Evolutionary conservation across 164 flowering plant species (phyloP).

Genomic region (Macadamia tetraphylla): DNA sequence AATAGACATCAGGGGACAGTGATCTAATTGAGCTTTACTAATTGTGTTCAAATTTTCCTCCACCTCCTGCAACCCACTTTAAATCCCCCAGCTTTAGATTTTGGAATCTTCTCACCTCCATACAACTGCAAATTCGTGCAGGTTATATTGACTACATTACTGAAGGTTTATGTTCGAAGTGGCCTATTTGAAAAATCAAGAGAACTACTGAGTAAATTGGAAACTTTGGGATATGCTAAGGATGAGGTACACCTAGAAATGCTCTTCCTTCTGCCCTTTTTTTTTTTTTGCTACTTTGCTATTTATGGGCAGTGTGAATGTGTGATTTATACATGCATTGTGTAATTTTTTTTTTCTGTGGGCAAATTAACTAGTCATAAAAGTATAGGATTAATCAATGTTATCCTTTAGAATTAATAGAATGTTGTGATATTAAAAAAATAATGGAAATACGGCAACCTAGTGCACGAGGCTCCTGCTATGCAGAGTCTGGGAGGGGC

Average conservation of each 20-base stretch:
- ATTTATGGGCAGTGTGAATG: background rate
- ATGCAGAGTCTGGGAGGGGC: too few relatives aligned
- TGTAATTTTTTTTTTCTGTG: background rate
- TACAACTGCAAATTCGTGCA: conserved; percentile 25
- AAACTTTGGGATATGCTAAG: conserved; percentile 61
- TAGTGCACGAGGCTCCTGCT: too few relatives aligned
- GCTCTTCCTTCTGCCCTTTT: background rate
- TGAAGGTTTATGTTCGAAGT: conserved; percentile 86
- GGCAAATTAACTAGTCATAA: background rate
- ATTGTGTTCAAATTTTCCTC: too few relatives aligned
- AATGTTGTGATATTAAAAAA: too few relatives aligned
- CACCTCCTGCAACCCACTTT: too few relatives aligned
- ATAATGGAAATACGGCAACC: too few relatives aligned
- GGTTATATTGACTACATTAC: conserved; percentile 79
- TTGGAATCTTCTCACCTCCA: conserved; percentile 5
- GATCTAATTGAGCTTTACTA: too few relatives aligned
- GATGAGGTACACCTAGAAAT: conserved; percentile 53
- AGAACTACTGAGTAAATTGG: conserved; percentile 55
- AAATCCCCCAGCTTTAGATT: background rate
- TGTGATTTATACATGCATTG: background rate
- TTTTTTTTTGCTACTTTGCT: background rate
- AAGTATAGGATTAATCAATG: background rate
- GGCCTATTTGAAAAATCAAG: conserved; percentile 79
- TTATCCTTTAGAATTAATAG: background rate
- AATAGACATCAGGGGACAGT: background rate